Percentiles rank a stretch among this genome's conserved stretches.
Evolutionary conservation across 176 grass and related monocot genomes (phyloP).

Genomic region (Triticum dicoccoides): DNA sequence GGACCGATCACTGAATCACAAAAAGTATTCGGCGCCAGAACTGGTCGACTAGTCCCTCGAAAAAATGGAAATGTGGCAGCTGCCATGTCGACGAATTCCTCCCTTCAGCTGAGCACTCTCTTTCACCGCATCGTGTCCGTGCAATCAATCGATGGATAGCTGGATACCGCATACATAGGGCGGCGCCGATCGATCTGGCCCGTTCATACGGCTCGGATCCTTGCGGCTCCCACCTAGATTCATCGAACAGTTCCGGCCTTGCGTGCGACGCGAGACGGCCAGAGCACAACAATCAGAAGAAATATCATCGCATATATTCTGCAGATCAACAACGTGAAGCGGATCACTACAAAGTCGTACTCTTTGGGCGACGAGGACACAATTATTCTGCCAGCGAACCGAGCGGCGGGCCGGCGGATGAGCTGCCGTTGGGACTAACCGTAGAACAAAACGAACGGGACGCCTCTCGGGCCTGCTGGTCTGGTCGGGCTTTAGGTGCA

Average conservation of each 20-base stretch:
- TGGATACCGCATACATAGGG: not conserved
- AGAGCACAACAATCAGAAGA: no score
- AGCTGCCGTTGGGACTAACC: not conserved
- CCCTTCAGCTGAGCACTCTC: conserved; percentile 25
- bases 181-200: not conserved
- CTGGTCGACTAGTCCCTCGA: no score
- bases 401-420: not conserved
- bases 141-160: not conserved
- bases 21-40: no score
- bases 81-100: conserved; percentile 13
- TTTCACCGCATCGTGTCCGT: conserved; percentile 3
- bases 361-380: not conserved
- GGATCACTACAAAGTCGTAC: not conserved
- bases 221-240: not conserved
- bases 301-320: no score
- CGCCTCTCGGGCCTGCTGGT: not conserved
- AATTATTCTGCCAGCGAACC: not conserved
- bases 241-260: not conserved
- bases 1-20: no score
- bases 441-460: not conserved
- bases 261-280: not conserved
- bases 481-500: not conserved
- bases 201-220: not conserved
- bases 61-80: not conserved
- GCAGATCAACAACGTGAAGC: not conserved